Evolutionary conservation across 177 flowering plant species (phyloP), one percentile per base, ranked within the genome.

Genomic region (Vitis hybrid): DNA sequence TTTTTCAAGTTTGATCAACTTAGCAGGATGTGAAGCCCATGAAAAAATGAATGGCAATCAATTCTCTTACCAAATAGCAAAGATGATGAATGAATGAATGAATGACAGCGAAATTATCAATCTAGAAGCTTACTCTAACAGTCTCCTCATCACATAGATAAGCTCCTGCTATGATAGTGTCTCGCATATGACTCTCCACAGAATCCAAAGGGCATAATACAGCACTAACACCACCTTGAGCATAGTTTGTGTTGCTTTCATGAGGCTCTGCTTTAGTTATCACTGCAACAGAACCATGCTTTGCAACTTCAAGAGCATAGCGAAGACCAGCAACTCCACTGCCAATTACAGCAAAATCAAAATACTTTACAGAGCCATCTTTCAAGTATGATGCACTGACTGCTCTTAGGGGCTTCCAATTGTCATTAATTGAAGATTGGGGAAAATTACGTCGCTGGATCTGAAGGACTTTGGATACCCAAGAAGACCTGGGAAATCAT

Each of bases 261-360:
- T 94, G 95, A 72, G 97, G 91, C 79, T 93, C 98, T 9, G 95
- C 97, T 80, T 94, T 94, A n/a, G 98, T 94, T 58, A 94, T 88
- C 70, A 92, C 92, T 5, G 97, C 97, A 70, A 91, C 98, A 71
- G 94, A 83, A 65, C 97, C 97, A 75, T 89, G 83, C 76, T 86
- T 94, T 64, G 99, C 92, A 80, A 94, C 98, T 78, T 94, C 97
- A 68, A 94, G 95, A 64, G 99, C 98, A 77, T 93, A 94, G 2
- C 97, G 85, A 58, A 94, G 97, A 52, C 99, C 99, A 70, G 99
- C 99, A 72, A 94, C 88, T 81, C 99, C 99, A 81, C 99, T 94
- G 11, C 99, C 99, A 76, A 94, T 88, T 70, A 94, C 87, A 68
- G 80, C 82, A 80, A 91, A 94, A 77, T 94, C 99, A 87, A 87